Conservation (phyloP, 305 asterid species). For the Solanum hybrid region DNA sequence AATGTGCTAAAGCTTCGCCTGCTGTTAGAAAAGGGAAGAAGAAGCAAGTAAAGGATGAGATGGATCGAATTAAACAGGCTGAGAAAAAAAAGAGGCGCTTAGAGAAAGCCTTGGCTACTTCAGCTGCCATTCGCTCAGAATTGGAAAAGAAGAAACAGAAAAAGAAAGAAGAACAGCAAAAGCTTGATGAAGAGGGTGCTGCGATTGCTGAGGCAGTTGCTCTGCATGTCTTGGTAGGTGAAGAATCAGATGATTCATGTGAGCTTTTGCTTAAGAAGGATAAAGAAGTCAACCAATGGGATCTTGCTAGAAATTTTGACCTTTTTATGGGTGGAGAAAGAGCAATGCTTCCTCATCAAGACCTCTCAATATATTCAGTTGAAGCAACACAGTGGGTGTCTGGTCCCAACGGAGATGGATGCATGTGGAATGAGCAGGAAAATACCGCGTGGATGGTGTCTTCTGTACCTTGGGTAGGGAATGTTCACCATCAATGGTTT, state of each 20-base stretch:
- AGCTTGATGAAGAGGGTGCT: conserved; percentile 93
- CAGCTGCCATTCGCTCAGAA: conserved; percentile 86
- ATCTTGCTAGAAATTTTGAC: conserved; percentile 29
- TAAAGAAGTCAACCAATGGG: conserved; percentile 58
- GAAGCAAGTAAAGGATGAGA: conserved; percentile 82
- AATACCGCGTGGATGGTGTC: conserved; percentile 17
- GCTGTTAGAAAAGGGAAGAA: conserved; percentile 70
- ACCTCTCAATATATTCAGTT: conserved; percentile 31
- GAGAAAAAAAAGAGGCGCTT: conserved; percentile 87
- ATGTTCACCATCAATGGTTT: conserved; percentile 17
- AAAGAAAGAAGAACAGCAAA: conserved; percentile 87
- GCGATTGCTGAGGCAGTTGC: conserved; percentile 97
- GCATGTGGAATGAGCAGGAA: conserved; percentile 27
- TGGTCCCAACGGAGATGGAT: conserved; percentile 32
- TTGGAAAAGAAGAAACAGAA: conserved; percentile 87
- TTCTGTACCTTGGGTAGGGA: conserved; percentile 17
- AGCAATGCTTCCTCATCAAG: conserved; percentile 34
- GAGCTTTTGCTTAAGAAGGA: conserved; percentile 41
- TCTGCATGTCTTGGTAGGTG: conserved; percentile 79
- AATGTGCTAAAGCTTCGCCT: conserved; percentile 46
- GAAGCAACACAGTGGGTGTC: conserved; percentile 33
- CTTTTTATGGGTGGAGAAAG: conserved; percentile 25
- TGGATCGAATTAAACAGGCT: conserved; percentile 88
- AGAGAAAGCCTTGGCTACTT: conserved; percentile 95
- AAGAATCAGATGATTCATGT: conserved; percentile 70